Base-by-base conservation (phyloP, 2,329 filamentous ascomycete genomes). In the Aspergillus glaucus region DNA sequence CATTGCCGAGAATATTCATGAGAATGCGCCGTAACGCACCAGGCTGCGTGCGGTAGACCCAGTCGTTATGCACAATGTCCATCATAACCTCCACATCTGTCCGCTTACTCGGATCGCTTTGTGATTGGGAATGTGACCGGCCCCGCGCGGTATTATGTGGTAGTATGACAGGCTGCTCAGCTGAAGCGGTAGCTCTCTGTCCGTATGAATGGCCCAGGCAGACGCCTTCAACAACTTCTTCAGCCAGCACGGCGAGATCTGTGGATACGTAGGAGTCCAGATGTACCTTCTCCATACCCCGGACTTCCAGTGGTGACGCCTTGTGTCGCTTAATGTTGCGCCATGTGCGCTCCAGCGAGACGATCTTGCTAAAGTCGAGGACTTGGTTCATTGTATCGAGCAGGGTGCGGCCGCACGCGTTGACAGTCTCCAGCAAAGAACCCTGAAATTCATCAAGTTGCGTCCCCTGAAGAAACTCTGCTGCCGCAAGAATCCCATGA, bases 1-100 rank as follows among this genome's bases (percentile, higher is more conserved):
- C 75, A 55, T 85, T 85, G 7, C 79, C 79, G 39, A 83, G 78
- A 0, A 84, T 57, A 48, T 84, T 84, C 79, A 83, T 82, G 43
- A 84, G 72, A 43, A 84, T 76, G 6, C 79, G 71, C 43, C 75
- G 67, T 51, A 76, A 64, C 2, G 75, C 75, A 0, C 81, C 81
- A 0, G 78, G 75, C 43, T 83, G 76, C 2, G 78, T 75, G 3
- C 74, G 67, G 55, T 80, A 82, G 1, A 67, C 62, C 79, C 81
- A 84, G 46, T 70, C 52, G 19, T 69, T 49, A 59, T 67, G 71
- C 2, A 76, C 72, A 10, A 83, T 74, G 52, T 82, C 75, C 5
- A 82, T 60, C 22, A 79, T 67, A 19, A 82, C 71, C 4, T 72
- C 73, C 1, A 80, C 63, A 3, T 62, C 58, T 2, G 60, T 52